phyloP scores from a whole-genome alignment of 1,284 basidiomycete species.

The Ganoderma lingzhi region DNA sequence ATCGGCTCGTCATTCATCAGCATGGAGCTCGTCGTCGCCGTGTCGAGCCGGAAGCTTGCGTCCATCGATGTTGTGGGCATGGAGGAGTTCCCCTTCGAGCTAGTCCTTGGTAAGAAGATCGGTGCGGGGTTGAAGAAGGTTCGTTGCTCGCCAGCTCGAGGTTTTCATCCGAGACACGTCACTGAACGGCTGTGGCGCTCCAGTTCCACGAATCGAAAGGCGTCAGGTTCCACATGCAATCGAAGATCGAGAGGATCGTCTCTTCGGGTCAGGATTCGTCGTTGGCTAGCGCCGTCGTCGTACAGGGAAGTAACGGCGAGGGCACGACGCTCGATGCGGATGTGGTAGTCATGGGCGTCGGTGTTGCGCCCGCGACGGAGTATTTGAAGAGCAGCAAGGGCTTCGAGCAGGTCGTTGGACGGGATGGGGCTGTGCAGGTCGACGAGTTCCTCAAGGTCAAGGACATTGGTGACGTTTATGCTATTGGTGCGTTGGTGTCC shows the following conservation, averaged over 20 bases:
- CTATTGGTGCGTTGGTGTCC: conserved; percentile 65
- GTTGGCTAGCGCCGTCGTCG: conserved; percentile 67
- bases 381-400: conserved; percentile 76
- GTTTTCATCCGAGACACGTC: too few species aligned
- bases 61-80: conserved; percentile 87
- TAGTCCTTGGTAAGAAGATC: conserved; percentile 83
- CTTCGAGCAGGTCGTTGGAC: conserved; percentile 69
- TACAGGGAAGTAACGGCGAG: conserved; percentile 57
- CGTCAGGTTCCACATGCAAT: conserved; percentile 85
- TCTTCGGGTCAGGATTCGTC: conserved; percentile 58
- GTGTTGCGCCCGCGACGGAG: conserved; percentile 86
- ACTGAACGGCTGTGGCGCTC: not conserved
- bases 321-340: conserved; percentile 71
- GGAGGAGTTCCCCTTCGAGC: conserved; percentile 86
- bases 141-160: not conserved
- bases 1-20: conserved; percentile 95
- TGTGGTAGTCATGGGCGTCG: conserved; percentile 89
- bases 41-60: conserved; percentile 78
- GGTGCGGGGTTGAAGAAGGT: conserved; percentile 86
- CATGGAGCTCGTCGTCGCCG: conserved; percentile 88
- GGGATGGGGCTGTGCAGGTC: conserved; percentile 84
- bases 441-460: conserved; percentile 83
- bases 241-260: conserved; percentile 79
- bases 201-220: conserved; percentile 84
- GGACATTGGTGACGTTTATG: conserved; percentile 73